Evolutionary conservation across 306 rosid genomes (phyloP).

Genomic region (Malus orientalis): DNA sequence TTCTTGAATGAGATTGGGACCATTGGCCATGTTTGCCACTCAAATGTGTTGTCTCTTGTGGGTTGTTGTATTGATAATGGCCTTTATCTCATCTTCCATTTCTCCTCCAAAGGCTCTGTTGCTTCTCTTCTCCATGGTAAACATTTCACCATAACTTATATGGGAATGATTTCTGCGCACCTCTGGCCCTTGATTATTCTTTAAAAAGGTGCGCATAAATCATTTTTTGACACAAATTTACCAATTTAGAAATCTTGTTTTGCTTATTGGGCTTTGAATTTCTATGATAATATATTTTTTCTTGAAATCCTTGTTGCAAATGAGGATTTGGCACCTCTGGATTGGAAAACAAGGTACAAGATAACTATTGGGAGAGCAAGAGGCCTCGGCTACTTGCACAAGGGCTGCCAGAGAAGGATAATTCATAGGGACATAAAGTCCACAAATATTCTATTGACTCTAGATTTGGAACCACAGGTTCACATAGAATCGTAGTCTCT

Average conservation of each 20-base stretch:
- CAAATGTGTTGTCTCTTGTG: constrained; percentile 62
- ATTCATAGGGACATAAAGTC: constrained; percentile 86
- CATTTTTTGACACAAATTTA: neutral
- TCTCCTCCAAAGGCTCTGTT: constrained; percentile 76
- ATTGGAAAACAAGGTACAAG: constrained; percentile 81
- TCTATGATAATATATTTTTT: constrained; percentile 3
- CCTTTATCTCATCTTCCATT: constrained; percentile 68
- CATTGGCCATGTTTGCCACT: constrained; percentile 73
- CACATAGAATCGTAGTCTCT: neutral
- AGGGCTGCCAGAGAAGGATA: constrained; percentile 87
- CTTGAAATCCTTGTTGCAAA: constrained; percentile 26
- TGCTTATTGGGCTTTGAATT: neutral
- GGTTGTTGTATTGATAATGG: constrained; percentile 90
- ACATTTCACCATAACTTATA: neutral
- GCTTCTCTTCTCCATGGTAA: constrained; percentile 88
- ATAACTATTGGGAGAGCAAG: constrained; percentile 74
- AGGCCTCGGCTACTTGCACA: constrained; percentile 85
- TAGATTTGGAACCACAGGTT: constrained; percentile 81
- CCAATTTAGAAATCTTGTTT: neutral
- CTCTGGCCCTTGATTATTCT: neutral
- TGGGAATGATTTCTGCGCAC: neutral
- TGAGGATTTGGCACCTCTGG: constrained; percentile 54
- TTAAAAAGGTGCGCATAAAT: too few relatives aligned
- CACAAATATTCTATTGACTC: constrained; percentile 58
- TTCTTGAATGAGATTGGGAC: constrained; percentile 91